Conservation (phyloP, 768 basidiomycete genomes). For the Coprinopsis sp. region DNA sequence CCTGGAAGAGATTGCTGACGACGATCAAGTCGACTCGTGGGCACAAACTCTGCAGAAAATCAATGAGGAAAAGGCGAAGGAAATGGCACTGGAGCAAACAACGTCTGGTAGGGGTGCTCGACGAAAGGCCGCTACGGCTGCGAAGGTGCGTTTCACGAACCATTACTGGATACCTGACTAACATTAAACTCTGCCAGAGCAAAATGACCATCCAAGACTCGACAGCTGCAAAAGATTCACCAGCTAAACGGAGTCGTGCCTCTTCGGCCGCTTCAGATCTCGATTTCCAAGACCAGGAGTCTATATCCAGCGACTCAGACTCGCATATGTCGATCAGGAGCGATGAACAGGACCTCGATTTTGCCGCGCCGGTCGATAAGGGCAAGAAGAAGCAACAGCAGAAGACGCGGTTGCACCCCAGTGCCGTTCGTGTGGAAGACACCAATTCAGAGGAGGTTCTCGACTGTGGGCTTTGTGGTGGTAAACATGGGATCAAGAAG, state of each 20-base stretch:
- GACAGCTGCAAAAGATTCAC: constrained; percentile 2
- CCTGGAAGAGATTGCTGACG: constrained; percentile 64
- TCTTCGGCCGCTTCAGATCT: neutral
- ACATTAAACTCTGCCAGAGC: constrained; percentile 19
- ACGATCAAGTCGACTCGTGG: constrained; percentile 77
- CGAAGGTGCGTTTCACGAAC: constrained; percentile 29
- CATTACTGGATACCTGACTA: neutral
- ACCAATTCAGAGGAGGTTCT: neutral
- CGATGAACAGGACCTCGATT: constrained; percentile 14
- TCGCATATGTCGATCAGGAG: constrained; percentile 25
- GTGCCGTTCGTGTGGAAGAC: neutral
- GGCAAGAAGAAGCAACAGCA: constrained; percentile 12
- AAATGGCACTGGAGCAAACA: constrained; percentile 41
- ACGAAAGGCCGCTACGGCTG: constrained; percentile 64
- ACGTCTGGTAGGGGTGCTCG: constrained; percentile 71
- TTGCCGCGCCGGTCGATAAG: constrained; percentile 14
- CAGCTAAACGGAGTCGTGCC: constrained; percentile 10
- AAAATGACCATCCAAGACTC: constrained; percentile 24
- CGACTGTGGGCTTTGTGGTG: constrained; percentile 62
- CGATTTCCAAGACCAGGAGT: constrained; percentile 2
- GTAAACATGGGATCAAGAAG: constrained; percentile 41
- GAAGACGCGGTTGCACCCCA: constrained; percentile 10
- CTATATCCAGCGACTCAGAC: constrained; percentile 22
- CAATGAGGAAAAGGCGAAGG: constrained; percentile 38
- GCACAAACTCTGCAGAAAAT: constrained; percentile 59